Evolutionary conservation across 164 flowering plant genomes (phyloP), one percentile per base, ranked within the genome.

Genomic region (Vitis cinerea): DNA sequence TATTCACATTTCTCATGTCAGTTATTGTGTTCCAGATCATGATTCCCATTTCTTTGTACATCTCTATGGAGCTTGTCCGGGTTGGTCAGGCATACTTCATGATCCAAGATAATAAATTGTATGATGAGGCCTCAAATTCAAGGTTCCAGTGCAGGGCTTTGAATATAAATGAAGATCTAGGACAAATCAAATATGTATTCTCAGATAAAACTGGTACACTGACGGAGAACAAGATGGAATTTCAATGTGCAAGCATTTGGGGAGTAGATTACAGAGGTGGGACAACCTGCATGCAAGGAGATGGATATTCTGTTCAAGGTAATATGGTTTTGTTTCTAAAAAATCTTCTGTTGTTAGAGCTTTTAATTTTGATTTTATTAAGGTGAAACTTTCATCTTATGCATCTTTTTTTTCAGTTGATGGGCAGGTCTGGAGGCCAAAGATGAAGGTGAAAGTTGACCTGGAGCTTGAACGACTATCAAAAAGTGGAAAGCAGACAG

Each of bases 201-300:
- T 96, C 99, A 0, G 99, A 96, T 72, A 96, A 93, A 87, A 96
- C 99, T 23, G 99, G 99, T 48, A 96, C 99, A 0, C 83, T 96
- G 14, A 96, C 99, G 3, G 98, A 96, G 83, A 96, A 96, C 83
- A 96, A 96, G 85, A 96, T 96, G 99, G 98, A 91, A 69, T 96
- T 96, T 78, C 96, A 78, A 67, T 88, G 95, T 79, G 97, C 99
- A 47, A 91, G 97, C 79, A 87, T 96, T 55, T 72, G 81, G 67
- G 99, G 98, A 47, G 82, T 86, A 11, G 91, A 90, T 77, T 96
- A 88, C 79, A 83, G 86, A 59, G 76, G 72, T 50, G 80, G 75
- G 49, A 83, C 72, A 27, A 59, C 76, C 50, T 61, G 44, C 63
- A 8, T 53, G 9, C 70, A 63, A 58, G 79, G 68, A 65, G 74